Evolutionary conservation across 2,329 filamentous ascomycete species (phyloP).

Genomic region (Arthrobotrys entomopaga): DNA sequence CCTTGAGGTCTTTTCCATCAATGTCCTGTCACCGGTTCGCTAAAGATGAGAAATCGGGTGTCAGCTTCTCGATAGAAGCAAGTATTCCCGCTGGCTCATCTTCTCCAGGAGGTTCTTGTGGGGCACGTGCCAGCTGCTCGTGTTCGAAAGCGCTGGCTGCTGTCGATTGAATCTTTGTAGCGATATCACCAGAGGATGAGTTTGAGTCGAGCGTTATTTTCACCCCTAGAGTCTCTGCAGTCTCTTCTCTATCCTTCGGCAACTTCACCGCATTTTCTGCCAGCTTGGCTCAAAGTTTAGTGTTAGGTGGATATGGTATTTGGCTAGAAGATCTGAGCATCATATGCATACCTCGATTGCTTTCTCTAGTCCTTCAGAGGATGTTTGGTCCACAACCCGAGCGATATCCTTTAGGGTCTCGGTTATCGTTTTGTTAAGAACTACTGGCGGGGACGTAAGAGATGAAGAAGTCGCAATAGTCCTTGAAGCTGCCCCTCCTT

Average conservation of each 20-base stretch:
- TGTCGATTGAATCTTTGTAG: slow-evolving; percentile 9
- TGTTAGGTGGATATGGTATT: background rate
- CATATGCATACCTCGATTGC: slow-evolving; percentile 10
- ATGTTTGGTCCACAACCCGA: slow-evolving; percentile 16
- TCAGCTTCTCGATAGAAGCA: slow-evolving; percentile 22
- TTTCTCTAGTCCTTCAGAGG: slow-evolving; percentile 23
- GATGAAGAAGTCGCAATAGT: slow-evolving; percentile 17
- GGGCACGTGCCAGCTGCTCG: background rate
- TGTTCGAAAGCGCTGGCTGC: slow-evolving; percentile 7
- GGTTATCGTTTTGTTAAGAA: slow-evolving; percentile 16
- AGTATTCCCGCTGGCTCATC: slow-evolving; percentile 9
- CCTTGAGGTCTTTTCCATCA: too few species aligned
- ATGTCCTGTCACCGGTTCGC: background rate
- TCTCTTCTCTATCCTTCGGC: background rate
- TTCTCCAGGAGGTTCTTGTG: background rate
- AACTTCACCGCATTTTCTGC: slow-evolving; percentile 11
- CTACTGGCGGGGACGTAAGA: slow-evolving; percentile 2
- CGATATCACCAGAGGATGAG: background rate
- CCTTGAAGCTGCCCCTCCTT: slow-evolving; percentile 13
- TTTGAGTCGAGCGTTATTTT: background rate
- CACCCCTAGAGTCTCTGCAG: background rate
- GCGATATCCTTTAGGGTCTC: slow-evolving; percentile 17
- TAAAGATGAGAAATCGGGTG: slow-evolving; percentile 19
- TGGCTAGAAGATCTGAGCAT: background rate
- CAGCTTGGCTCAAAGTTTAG: background rate